Evolutionary conservation across 2,329 filamentous ascomycete species (phyloP), one percentile per base, ranked within the genome.

Genomic region (Penicillium sumatraense): DNA sequence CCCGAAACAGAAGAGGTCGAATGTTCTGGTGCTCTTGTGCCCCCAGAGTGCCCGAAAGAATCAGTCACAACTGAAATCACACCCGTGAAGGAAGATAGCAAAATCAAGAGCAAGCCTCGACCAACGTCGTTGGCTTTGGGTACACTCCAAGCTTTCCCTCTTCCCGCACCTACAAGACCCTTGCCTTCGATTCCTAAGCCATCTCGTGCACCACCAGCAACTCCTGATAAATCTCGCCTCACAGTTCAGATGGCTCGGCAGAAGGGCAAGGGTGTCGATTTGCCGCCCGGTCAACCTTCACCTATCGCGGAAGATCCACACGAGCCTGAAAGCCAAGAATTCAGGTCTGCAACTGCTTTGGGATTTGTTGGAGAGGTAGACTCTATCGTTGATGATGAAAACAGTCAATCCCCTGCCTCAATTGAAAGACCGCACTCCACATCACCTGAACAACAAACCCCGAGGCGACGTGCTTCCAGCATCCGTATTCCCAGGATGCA

Each of bases 111-210:
- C 21, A 57, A 49, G 18, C 38, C 58, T 27, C 67, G 64, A 7
- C 62, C 62, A 10, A 49, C 62, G 4, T 70, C 69, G 0, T 41
- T 70, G 36, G 64, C 66, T 5, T 57, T 67, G 53, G 62, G 62
- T 14, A 61, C 68, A 0, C 61, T 74, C 14, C 60, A 73, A 31
- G 61, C 68, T 13, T 71, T 72, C 33, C 69, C 72, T 57, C 64
- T 72, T 18, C 73, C 73, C 14, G 71, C 72, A 27, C 73, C 73
- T 11, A 69, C 62, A 23, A 65, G 59, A 27, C 71, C 73, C 26
- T 51, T 75, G 4, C 73, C 73, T 47, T 68, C 68, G 4, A 52
- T 74, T 8, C 73, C 73, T 9, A 59, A 66, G 27, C 24, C 58
- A 16, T 52, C 40, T 3, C 36, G 53, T 24, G 48, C 50, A 11